phyloP scores from a whole-genome alignment of 176 grass and related monocot genomes.

The Rhynchospora pubera region DNA sequence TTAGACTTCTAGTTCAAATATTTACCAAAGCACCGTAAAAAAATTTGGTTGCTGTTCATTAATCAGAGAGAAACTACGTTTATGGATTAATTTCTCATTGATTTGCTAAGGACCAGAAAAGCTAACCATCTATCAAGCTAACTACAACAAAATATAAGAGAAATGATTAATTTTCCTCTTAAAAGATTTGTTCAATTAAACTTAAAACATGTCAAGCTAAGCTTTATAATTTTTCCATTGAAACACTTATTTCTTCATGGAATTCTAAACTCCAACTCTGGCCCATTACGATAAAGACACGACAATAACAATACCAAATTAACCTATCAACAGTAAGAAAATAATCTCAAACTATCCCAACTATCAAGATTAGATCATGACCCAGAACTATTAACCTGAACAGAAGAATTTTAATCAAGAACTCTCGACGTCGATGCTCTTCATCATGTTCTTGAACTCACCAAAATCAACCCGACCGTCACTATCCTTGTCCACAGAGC shows the following conservation, averaged over 20 bases:
- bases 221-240: background rate
- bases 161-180: background rate
- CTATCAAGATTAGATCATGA: background rate
- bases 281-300: background rate
- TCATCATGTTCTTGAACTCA: constrained; percentile 39
- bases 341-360: background rate
- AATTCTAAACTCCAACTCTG: background rate
- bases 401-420: constrained; percentile 5
- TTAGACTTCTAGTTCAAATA: no score
- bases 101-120: background rate
- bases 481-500: constrained; percentile 22
- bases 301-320: background rate
- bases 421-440: constrained; percentile 19
- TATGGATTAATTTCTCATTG: background rate
- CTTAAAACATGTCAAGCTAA: background rate
- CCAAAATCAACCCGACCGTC: constrained; percentile 29
- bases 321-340: background rate
- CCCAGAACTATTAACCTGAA: background rate
- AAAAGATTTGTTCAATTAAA: background rate
- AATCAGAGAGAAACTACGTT: no score
- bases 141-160: background rate
- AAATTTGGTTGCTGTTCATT: no score
- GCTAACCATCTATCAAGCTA: background rate
- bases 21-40: no score
- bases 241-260: background rate